Percentiles rank a stretch among this genome's conserved stretches.
Evolutionary conservation across 73 alveolate species (phyloP).

Genomic region (Paramecium caudatum): DNA sequence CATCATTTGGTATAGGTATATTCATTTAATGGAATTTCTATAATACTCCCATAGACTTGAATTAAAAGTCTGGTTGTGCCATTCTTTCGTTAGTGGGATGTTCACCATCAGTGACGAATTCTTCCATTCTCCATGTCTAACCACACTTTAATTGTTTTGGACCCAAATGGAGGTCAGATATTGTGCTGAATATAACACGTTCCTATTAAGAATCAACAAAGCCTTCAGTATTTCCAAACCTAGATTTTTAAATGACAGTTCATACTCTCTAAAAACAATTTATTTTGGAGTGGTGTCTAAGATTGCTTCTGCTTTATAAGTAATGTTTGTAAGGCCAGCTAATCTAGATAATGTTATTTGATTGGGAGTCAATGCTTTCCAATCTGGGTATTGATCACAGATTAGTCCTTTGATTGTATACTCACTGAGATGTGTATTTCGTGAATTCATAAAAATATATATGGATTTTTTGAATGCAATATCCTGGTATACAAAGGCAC

Average conservation of each 20-base stretch:
- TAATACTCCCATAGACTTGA: conserved; percentile 15
- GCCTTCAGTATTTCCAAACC: conserved; percentile 65
- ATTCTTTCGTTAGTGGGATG: conserved; percentile 29
- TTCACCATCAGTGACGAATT: background rate
- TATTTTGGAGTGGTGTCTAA: background rate
- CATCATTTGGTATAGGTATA: background rate
- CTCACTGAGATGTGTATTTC: conserved; percentile 51
- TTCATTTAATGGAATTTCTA: conserved; percentile 27
- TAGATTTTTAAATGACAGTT: background rate
- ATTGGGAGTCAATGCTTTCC: background rate
- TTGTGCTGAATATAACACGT: background rate
- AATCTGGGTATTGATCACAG: background rate
- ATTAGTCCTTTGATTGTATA: background rate
- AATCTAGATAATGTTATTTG: background rate
- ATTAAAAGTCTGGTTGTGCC: conserved; percentile 8
- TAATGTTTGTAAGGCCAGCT: conserved; percentile 10
- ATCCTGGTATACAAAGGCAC: conserved; percentile 62
- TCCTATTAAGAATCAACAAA: conserved; percentile 45
- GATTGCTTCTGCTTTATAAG: background rate
- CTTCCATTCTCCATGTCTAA: conserved; percentile 33
- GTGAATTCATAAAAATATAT: conserved; percentile 28
- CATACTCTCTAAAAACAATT: conserved; percentile 27
- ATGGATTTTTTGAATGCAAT: conserved; percentile 5
- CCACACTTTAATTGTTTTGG: conserved; percentile 33
- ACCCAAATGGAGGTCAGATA: conserved; percentile 38